Evolutionary conservation across 768 basidiomycete species (phyloP), one percentile per base, ranked within the genome.

Genomic region (Lactarius indigo): DNA sequence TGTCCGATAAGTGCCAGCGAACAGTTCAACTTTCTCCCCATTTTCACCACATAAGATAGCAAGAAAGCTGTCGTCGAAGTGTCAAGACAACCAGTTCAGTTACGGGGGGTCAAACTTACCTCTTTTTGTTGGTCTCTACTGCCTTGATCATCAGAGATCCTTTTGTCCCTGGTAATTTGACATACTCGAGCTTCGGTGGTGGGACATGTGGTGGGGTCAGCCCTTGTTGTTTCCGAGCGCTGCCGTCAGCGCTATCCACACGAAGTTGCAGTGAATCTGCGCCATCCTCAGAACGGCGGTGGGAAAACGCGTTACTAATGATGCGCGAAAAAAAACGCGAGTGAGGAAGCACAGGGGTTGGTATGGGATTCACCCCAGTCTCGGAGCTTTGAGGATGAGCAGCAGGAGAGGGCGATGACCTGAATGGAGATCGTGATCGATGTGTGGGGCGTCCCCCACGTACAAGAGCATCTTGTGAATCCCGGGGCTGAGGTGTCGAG

Each of bases 21-120:
- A 96, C 13, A 96, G 80, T 73, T 96, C 94, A 57, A 96, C 93
- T 73, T 95, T 93, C 79, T 96, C 94, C 18, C 92, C 94, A 69
- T 87, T 90, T 39, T 96, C 94, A 23, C 94, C 94, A 70, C 94
- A 96, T 0, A 96, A 83, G 72, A 96, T 95, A 10, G 94, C 94
- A 28, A 96, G 83, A 79, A 96, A 96, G 76, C 92, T 94, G 61
- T 39, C 8, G 52, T 68, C 5, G 18, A 13, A 5, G 31, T 12
- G 55, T 64, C 42, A 70, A 30, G 9, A 47, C 20, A 44, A 35
- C 20, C 9, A 39, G 8, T 31, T 61, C 1, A 50, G 47, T 59
- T 58, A 8, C 44, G 10, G 54, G 7, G 44, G 6, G 59, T 50
- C 8, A 23, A 23, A 61, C 70, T 63, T 44, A 90, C 88, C 94